These are phyloP conservation scores for Venturia effusa DNA, from an alignment of 2,329 filamentous ascomycete genomes.

Conservation along the genomic window DNA sequence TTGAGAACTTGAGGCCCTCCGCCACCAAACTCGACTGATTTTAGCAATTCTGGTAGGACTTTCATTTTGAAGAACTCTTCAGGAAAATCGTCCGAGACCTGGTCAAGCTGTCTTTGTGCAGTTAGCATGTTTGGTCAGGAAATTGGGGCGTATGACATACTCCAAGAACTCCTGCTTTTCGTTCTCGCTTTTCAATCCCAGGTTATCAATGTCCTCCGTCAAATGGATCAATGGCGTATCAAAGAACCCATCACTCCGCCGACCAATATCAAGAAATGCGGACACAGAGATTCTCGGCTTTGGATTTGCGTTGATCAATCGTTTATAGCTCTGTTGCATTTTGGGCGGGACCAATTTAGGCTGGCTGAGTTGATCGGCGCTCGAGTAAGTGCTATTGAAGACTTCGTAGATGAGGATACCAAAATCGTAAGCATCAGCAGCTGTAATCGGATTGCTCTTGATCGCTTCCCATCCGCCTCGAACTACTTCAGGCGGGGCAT, in stretches of 20 bases:
- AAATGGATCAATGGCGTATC: conserved; percentile 86
- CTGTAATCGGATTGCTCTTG: conserved; percentile 69
- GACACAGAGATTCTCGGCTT: conserved; percentile 76
- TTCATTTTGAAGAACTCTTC: conserved; percentile 99
- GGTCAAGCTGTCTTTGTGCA: conserved; percentile 58
- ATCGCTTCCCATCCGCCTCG: conserved; percentile 86
- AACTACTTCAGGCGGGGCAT: conserved; percentile 76
- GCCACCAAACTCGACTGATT: conserved; percentile 96
- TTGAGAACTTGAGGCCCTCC: conserved; percentile 84
- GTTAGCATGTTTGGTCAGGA: not conserved
- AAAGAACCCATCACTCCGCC: conserved; percentile 74
- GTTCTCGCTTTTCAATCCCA: conserved; percentile 74
- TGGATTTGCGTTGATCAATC: conserved; percentile 77
- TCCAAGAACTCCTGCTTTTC: conserved; percentile 79
- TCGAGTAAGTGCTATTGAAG: conserved; percentile 75
- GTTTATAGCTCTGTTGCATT: conserved; percentile 88
- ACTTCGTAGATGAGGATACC: conserved; percentile 79
- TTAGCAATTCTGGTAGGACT: conserved; percentile 87
- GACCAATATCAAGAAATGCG: conserved; percentile 84
- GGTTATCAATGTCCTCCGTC: conserved; percentile 83
- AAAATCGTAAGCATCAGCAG: conserved; percentile 79
- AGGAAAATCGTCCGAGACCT: conserved; percentile 84
- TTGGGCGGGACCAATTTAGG: conserved; percentile 74
- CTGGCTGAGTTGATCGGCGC: conserved; percentile 69
- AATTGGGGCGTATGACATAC: conserved; percentile 27